Base-by-base conservation (phyloP, 129 eudicot genomes). In the Ambrosia trifida region DNA sequence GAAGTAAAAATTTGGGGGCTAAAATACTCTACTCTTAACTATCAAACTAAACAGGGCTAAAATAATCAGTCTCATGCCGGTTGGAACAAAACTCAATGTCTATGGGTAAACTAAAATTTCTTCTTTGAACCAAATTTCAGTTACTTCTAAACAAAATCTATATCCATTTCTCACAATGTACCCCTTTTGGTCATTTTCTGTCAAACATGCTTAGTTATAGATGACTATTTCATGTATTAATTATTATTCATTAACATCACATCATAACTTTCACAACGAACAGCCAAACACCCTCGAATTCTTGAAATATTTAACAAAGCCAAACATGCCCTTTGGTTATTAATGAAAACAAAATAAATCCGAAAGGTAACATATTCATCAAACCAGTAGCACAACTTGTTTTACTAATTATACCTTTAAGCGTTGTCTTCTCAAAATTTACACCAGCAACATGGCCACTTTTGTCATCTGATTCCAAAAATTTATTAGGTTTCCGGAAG, bases 401-500 rank as follows among this genome's bases (percentile, higher is more conserved):
- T 35, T 35, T 16, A 41, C 58, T 63, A 13, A 54, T 24, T 41
- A 36, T 76, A 93, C 98, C 96, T 89, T 76, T 76, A 36, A 93
- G 84, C 52, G 78, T 76, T 65, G 96, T 93, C 90, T 87, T 89
- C 90, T 93, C 98, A 75, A 93, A 82, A 31, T 61, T 89, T 47
- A 89, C 80, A 33, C 88, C 85, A 80, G 75, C 79, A 73, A 89
- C 86, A 83, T 85, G 85, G 62, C 92, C 95, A 66, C 51, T 81
- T 77, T 68, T 66, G 60, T 80, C 75, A 70, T 82, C 80, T 19
- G 92, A 83, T 35, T 85, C 88, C 32, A 93, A 65, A 89, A 93
- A 93, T 46, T 71, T 85, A 14, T 85, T 83, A 12, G 96, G 98
- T 54, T 76, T 89, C 66, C 85, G 84, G 63, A 89, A 89, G 88